Evolutionary conservation across 441 rosid genomes (phyloP), one percentile per base, ranked within the genome.

Genomic region (Euphorbia schlechtendalii): DNA sequence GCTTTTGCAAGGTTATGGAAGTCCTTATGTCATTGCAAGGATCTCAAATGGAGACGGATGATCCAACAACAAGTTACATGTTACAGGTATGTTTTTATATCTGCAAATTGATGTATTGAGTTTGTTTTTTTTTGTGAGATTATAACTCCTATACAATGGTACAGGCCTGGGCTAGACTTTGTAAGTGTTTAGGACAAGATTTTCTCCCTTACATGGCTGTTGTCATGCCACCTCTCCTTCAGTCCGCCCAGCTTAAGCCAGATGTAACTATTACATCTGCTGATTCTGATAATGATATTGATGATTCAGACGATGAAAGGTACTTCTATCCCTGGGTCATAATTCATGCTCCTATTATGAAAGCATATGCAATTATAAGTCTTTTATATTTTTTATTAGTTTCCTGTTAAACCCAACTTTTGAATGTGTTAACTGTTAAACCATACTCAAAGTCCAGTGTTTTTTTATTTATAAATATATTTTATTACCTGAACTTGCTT

Each of bases 151-250:
- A 53, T 64, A 54, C 46, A 34, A 62, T 77, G 45, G 70, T 64
- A 30, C 71, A 93, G 99, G 99, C 99, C 22, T 95, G 99, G 99
- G 98, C 99, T 61, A 85, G 99, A 72, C 97, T 95, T 51, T 95
- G 99, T 87, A 95, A 95, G 76, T 95, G 99, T 77, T 77, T 95
- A 73, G 99, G 99, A 49, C 98, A 88, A 71, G 99, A 95, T 78
- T 95, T 95, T 74, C 89, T 95, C 72, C 99, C 99, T 40, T 95
- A 95, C 64, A 92, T 95, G 99, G 82, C 77, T 36, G 91, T 95
- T 73, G 99, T 95, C 66, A 95, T 95, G 99, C 99, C 99, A 58
- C 95, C 99, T 67, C 75, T 95, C 80, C 97, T 95, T 45, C 96
- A 76, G 76, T 95, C 99, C 76, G 97, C 99, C 71, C 97, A 95